Evolutionary conservation across 2,329 filamentous ascomycete species (phyloP).

Genomic region (Arthroderma sp.): DNA sequence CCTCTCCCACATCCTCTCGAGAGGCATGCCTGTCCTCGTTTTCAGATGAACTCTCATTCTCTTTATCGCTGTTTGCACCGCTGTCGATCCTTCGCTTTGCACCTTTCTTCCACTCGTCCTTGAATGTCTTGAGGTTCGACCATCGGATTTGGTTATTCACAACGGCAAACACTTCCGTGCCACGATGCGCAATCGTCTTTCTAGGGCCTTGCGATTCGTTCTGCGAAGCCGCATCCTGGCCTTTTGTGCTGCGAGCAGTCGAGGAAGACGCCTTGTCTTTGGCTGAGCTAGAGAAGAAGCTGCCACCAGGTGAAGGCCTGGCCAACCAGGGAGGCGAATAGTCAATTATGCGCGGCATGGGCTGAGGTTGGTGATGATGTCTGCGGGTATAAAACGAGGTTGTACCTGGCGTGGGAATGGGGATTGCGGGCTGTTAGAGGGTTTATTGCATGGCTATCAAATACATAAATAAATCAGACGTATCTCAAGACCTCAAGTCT

Average conservation of each 20-base stretch:
- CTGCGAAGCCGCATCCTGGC: conserved; percentile 7
- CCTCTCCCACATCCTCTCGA: neutral
- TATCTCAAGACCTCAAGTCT: no score
- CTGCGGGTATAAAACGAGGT: neutral
- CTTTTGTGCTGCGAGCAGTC: conserved; percentile 12
- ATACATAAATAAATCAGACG: no score
- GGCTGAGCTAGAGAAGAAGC: conserved; percentile 53
- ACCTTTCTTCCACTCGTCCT: conserved; percentile 43
- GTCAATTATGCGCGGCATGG: conserved; percentile 74
- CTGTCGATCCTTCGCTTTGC: conserved; percentile 20
- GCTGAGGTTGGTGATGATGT: neutral
- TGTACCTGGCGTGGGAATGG: no score
- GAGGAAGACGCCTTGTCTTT: conserved; percentile 21
- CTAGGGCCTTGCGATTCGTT: conserved; percentile 27
- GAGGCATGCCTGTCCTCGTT: neutral
- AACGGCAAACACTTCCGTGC: conserved; percentile 78
- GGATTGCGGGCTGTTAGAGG: no score
- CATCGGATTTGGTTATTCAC: conserved; percentile 83
- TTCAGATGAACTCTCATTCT: neutral
- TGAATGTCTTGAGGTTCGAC: conserved; percentile 70
- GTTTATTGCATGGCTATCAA: no score
- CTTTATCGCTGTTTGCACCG: conserved; percentile 2
- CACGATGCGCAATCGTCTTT: conserved; percentile 62
- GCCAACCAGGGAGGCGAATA: conserved; percentile 83
- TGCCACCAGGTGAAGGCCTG: conserved; percentile 60